phyloP scores from a whole-genome alignment of 176 grass and related monocot genomes.

The Dactylis glomerata region DNA sequence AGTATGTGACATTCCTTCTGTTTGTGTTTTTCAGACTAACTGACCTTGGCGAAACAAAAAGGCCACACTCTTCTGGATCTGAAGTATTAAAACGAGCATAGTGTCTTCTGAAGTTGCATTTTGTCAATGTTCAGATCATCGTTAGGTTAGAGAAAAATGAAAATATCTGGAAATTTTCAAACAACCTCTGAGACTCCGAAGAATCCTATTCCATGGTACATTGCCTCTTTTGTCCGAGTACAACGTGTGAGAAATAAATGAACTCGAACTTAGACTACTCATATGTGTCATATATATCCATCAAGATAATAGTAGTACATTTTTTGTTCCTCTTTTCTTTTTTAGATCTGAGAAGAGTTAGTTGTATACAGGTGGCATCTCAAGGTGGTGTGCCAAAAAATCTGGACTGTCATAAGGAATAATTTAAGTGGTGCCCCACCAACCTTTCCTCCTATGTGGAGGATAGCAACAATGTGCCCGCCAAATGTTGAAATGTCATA shows the following conservation, averaged over 20 bases:
- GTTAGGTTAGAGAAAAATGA: not conserved
- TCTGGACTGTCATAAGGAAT: not conserved
- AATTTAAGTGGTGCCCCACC: conserved; percentile 21
- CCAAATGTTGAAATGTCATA: conserved; percentile 21
- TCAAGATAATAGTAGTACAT: not conserved
- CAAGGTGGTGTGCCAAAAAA: not conserved
- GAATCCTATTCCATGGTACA: not conserved
- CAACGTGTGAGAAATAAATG: not conserved
- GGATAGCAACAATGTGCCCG: conserved; percentile 30
- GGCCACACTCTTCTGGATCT: not conserved
- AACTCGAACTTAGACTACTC: not conserved
- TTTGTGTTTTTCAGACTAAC: conserved; percentile 5
- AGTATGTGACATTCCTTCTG: not conserved
- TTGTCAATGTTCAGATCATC: not conserved
- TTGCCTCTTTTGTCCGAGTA: not conserved
- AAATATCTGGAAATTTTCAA: not conserved
- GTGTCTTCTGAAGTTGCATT: not conserved
- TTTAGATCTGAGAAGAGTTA: not conserved
- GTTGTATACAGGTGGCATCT: conserved; percentile 16
- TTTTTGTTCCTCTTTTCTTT: not conserved
- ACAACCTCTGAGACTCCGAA: not conserved
- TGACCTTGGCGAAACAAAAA: conserved; percentile 13
- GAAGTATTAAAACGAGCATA: not conserved
- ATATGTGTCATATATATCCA: not conserved
- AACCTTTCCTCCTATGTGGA: conserved; percentile 30